Evolutionary conservation across 306 rosid genomes (phyloP), one percentile per base, ranked within the genome.

Genomic region (Cotoneaster glaucophyllus): DNA sequence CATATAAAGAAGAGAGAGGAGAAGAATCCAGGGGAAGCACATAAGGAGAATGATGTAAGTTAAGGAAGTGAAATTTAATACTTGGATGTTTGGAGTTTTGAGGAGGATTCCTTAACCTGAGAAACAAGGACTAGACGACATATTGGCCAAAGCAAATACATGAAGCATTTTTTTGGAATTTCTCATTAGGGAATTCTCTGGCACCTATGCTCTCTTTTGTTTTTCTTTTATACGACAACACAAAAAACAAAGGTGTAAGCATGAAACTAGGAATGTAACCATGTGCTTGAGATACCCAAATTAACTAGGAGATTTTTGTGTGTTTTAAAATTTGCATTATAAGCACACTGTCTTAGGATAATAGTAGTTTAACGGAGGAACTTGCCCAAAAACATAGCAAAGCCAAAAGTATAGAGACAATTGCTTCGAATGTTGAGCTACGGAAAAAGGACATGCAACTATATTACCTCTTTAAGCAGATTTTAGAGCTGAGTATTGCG

Each of bases 71-170:
- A 58, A 54, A 67, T 85, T 41, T 76, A 78, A 80, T 86, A 78
- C 14, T 45, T 54, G 74, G 78, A 45, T 69, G 83, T 37, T 43
- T 67, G 67, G 84, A 82, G 76, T 80, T 86, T 86, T 85, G 68
- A 87, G 93, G 84, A 77, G 84, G 93, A 88, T 88, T 90, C 93
- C 87, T 77, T n/a, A 80, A 73, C 82, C 69, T 77, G 48, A 81
- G 86, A 78, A 82, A 79, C 91, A 88, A 82, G 54, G 77, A 84
- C 91, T 81, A 86, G 7, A 76, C 31, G 89, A 90, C 92, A 83
- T 70, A 73, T 73, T 77, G 79, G 86, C 86, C 77, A 68, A 72
- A 85, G 87, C 71, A 64, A 82, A 87, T 71, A 21, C 64, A 79
- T 73, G 75, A 76, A 77, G 72, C 86, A 41, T 80, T 77, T 54